These are phyloP conservation scores for Melaleuca alternifolia DNA, from an alignment of 345 rosid species.

Conservation along the genomic window DNA sequence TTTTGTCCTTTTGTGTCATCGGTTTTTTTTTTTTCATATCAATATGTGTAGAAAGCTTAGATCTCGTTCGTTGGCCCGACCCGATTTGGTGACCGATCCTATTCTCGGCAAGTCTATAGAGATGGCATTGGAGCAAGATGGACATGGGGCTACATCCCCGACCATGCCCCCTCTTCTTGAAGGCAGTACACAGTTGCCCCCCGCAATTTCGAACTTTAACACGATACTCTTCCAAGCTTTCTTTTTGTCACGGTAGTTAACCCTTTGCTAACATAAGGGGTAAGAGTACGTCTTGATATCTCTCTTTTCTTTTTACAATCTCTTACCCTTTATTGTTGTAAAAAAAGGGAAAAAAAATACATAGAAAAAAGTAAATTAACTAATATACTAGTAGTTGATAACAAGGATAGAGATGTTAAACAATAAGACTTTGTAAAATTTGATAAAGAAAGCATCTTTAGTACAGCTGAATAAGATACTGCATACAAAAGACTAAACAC, in stretches of 20 bases:
- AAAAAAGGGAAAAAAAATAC: not conserved
- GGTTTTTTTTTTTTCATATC: too few species aligned
- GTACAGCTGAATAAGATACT: not conserved
- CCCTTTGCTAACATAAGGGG: not conserved
- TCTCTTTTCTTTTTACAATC: not conserved
- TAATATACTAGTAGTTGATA: not conserved
- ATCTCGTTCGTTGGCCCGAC: not conserved
- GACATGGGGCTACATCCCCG: too few species aligned
- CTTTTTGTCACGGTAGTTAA: not conserved
- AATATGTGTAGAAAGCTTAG: not conserved
- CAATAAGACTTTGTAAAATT: not conserved
- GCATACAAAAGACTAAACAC: not conserved
- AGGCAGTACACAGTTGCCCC: not conserved
- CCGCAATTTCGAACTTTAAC: not conserved
- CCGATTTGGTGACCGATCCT: not conserved
- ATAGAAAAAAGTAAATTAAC: not conserved
- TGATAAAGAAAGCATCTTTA: not conserved
- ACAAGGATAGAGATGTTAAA: not conserved
- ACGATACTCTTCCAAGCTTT: not conserved
- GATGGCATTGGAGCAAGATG: too few species aligned
- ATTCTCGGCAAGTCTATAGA: not conserved
- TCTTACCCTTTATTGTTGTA: not conserved
- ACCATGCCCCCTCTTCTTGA: too few species aligned
- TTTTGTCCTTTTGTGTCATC: too few species aligned
- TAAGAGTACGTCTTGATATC: not conserved